Evolutionary conservation across 495 filamentous ascomycete species (phyloP), one percentile per base, ranked within the genome.

Genomic region (Mytilinidion resinicola): DNA sequence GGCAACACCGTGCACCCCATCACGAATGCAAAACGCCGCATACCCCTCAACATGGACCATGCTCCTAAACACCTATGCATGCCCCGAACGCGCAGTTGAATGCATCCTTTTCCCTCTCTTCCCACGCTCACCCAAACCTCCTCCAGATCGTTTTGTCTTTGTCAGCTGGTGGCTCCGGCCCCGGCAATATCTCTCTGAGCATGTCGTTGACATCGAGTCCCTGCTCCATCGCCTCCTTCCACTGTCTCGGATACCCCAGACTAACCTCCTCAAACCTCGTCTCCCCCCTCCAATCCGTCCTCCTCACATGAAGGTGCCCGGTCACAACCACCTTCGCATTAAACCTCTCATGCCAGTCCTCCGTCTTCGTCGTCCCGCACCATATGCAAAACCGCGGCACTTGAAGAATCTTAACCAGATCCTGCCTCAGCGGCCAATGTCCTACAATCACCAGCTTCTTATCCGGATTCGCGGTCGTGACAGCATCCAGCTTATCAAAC

Each of bases 331-430:
- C 72, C 47, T 70, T 70, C 3, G 70, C 72, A 35, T 69, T 69
- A 49, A 65, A 74, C 53, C 58, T 58, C 25, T 30, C 61, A 51
- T 74, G 72, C 72, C 72, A 74, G 54, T 72, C 63, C 19, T 71
- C 63, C 20, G 72, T 74, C 60, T 69, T 67, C 61, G 65, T 72
- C 1, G 72, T 72, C 33, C 72, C 72, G 51, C 72, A 74, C 72
- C 72, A 74, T 0, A 73, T 38, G 34, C 50, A 59, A 61, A 74
- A 74, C 5, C 72, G 56, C 0, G 72, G 72, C 7, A 74, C 61
- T 17, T 59, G 61, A n/a, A 51, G 51, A 30, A 74, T 60, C 56
- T 64, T 63, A 47, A 74, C 66, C n/a, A 72, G 65, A 54, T 72
- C 72, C 39, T 71, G 57, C n/a, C 72, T 60, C 51, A 74, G 56